Evolutionary conservation across 2,329 filamentous ascomycete genomes (phyloP), one percentile per base, ranked within the genome.

Genomic region (Fusarium palustre): DNA sequence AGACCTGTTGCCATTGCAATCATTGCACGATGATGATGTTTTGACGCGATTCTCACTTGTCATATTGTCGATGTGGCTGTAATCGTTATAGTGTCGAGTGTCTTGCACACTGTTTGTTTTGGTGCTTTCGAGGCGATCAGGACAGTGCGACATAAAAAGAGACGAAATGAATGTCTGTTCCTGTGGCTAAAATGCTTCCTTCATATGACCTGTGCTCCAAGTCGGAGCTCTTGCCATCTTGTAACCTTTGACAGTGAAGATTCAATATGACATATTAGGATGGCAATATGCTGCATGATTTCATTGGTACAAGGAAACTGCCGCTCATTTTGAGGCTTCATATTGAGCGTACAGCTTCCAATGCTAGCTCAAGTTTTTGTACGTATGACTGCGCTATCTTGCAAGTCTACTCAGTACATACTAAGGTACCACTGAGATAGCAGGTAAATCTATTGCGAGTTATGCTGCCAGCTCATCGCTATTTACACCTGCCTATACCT

Each of bases 21-120:
- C 38, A 50, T 59, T 46, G 48, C 58, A 54, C 43, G 47, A 67
- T 69, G 67, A 64, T 70, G 63, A n/a, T 60, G 24, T 28, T 28
- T 69, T 70, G 62, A 70, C 66, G 62, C 49, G 53, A 61, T 69
- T 59, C 50, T 68, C 43, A 69, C 60, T 34, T n/a, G 53, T 59
- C 50, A 24, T 31, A 25, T 45, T 39, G 30, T 45, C n/a, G 22
- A 28, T 57, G 66, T 69, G 66, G 66, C 60, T 69, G 25, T n/a
- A 5, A 36, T 38, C 24, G 5, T 20, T 18, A 52, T 20, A 13
- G 13, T 15, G 1, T n/a, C 12, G 22, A 8, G 20, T 12, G 4
- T 11, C 0, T 4, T 39, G 4, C 36, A 13, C 36, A 39, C 36
- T 39, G 36, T 8, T 7, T 7, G 6, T 4, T 15, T 2, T 7